Evolutionary conservation across 768 basidiomycete genomes (phyloP), one percentile per base, ranked within the genome.

Genomic region (Imleria badia): DNA sequence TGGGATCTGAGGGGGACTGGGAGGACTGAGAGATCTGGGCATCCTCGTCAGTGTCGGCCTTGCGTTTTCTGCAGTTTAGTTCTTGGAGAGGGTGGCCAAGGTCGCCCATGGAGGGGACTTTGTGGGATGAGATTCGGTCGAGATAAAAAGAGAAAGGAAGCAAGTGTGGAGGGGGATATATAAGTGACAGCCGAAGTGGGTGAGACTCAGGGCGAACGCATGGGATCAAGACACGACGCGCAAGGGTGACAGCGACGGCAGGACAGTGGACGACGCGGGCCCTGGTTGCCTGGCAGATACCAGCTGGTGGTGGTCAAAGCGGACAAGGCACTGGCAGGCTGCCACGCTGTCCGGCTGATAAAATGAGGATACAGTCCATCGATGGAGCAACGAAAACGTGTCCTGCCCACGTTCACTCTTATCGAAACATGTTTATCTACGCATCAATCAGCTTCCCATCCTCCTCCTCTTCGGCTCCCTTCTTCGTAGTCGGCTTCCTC

Each of bases 401-500:
- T 42, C n/a, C 54, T 20, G n/a, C 49, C 42, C 60, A 63, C 60
- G 61, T 59, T 59, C 56, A 11, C 15, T 13, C 65, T 66, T 65
- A 66, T 66, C 66, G 57, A 63, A 51, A 53, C 58, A 47, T 35
- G 56, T 58, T 63, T 63, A 60, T 63, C 61, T 81, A 83, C 52
- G 76, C 83, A 75, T 90, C 88, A 64, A 89, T 78, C 58, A 89
- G 75, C 73, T 82, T 85, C 59, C 30, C 57, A 0, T 64, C 66
- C 46, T 30, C 41, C 47, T 81, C 77, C 51, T 72, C 78, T 61
- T 70, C 75, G 41, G 73, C 77, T 64, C 72, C 79, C 76, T 82
- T 87, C 79, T 81, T 87, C 47, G 77, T n/a, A n/a, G n/a, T 80
- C 36, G 83, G 71, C 76, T 95, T 94, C 66, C 94, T 87, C 42